A percentile compares a stretch with the other conserved stretches of the same genome.
Evolutionary conservation across 2,329 filamentous ascomycete genomes (phyloP).

Genomic region (Lasiodiplodia sp.): DNA sequence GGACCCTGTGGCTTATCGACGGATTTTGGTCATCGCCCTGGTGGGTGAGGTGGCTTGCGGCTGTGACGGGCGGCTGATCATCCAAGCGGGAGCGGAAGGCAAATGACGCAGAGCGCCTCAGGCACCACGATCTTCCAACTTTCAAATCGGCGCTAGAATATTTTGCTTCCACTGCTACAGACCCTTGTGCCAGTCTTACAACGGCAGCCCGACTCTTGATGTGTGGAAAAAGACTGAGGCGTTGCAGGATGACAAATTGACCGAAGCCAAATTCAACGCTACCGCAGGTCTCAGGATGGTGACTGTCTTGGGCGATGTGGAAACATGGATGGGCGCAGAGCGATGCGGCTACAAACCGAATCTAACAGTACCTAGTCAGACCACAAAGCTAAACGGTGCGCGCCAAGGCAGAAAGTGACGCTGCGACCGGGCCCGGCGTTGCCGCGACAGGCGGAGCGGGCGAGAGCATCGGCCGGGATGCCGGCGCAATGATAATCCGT

Average conservation of each 20-base stretch:
- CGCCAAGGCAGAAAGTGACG: not conserved
- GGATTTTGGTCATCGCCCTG: not conserved
- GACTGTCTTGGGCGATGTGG: not conserved
- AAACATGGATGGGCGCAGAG: not conserved
- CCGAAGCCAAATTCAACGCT: not conserved
- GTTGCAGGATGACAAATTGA: not conserved
- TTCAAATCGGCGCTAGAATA: too few relatives aligned
- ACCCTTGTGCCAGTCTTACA: not conserved
- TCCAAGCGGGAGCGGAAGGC: not conserved
- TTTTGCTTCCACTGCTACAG: too few relatives aligned
- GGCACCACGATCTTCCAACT: not conserved
- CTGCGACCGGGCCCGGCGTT: not conserved
- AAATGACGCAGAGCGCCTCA: slow-evolving; percentile 19
- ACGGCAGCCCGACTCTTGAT: not conserved
- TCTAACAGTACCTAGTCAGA: not conserved
- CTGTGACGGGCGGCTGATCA: slow-evolving; percentile 22
- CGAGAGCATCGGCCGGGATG: not conserved
- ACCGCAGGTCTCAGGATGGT: not conserved
- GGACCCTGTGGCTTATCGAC: slow-evolving; percentile 12
- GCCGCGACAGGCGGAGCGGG: not conserved
- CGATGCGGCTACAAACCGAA: not conserved
- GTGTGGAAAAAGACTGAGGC: not conserved
- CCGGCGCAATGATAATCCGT: slow-evolving; percentile 18
- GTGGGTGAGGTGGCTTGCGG: slow-evolving; percentile 16
- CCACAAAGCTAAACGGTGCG: not conserved